phyloP scores from a whole-genome alignment of 2,329 filamentous ascomycete genomes.

The Leptodontidium sp. region DNA sequence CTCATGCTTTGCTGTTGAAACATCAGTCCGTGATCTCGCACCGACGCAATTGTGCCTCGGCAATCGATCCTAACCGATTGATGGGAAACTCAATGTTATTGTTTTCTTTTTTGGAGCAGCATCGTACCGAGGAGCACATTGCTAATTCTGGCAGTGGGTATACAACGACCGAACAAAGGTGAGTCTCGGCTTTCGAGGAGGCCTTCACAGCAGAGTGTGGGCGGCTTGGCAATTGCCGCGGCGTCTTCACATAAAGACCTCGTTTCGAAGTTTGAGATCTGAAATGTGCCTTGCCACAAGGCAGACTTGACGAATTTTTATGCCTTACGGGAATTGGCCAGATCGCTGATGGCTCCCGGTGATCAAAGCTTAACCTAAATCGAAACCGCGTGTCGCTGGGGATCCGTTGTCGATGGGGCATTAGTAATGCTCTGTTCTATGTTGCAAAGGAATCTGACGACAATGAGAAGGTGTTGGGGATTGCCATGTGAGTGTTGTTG shows the following conservation, averaged over 20 bases:
- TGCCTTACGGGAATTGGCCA: constrained; percentile 10
- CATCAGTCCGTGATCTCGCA: not conserved
- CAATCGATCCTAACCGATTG: not conserved
- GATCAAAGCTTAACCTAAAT: constrained; percentile 36
- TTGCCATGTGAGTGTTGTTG: constrained; percentile 60
- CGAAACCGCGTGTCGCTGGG: constrained; percentile 47
- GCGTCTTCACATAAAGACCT: constrained; percentile 20
- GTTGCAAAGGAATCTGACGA: constrained; percentile 67
- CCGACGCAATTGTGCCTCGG: not conserved
- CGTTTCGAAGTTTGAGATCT: constrained; percentile 16
- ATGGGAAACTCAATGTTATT: too few species aligned
- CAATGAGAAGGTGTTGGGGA: constrained; percentile 63
- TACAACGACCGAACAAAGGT: constrained; percentile 66
- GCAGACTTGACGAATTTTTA: constrained; percentile 19
- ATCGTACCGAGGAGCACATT: not conserved
- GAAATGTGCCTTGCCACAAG: constrained; percentile 21
- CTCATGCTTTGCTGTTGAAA: not conserved
- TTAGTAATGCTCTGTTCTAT: constrained; percentile 73
- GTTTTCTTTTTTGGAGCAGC: not conserved
- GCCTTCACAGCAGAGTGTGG: not conserved
- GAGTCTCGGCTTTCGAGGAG: constrained; percentile 38
- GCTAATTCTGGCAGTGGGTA: constrained; percentile 56
- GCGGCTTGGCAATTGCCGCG: constrained; percentile 21
- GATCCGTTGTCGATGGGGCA: constrained; percentile 74
- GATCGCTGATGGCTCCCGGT: constrained; percentile 23